Percentiles rank a stretch among this genome's conserved stretches.
Conservation (phyloP, 805 yeast genomes). For the Candida saitoana region DNA sequence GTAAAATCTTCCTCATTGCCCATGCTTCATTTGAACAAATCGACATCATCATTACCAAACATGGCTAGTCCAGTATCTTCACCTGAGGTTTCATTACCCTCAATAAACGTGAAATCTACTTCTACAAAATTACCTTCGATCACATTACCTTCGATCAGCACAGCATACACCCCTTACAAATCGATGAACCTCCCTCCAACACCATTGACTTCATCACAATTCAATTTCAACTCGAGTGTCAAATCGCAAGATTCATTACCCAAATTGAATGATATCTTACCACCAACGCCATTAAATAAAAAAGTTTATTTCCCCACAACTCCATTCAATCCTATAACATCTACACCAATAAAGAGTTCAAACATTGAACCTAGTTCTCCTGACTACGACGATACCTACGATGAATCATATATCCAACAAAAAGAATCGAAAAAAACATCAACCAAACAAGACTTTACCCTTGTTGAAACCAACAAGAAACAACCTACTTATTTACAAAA, state of each 20-base stretch:
- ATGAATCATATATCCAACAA: constrained; percentile 9
- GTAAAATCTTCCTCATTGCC: background rate
- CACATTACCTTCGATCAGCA: background rate
- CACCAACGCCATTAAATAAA: background rate
- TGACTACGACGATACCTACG: constrained; percentile 13
- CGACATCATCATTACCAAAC: background rate
- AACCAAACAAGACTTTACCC: constrained; percentile 10
- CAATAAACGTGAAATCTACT: background rate
- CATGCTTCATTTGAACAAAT: background rate
- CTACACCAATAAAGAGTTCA: constrained; percentile 24
- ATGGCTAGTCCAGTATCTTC: background rate
- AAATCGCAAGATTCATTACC: background rate
- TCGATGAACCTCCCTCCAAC: constrained; percentile 5
- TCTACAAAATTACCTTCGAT: background rate
- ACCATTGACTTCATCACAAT: constrained; percentile 4
- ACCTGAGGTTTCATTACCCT: background rate
- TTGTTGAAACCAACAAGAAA: constrained; percentile 29
- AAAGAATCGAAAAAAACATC: constrained; percentile 7
- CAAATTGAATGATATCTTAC: background rate
- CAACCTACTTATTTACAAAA: constrained; percentile 25
- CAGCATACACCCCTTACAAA: constrained; percentile 1
- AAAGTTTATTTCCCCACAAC: constrained; percentile 2
- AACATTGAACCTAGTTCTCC: constrained; percentile 22
- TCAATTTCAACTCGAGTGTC: background rate
- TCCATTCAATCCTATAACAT: constrained; percentile 13